Evolutionary conservation across 202 grass and related monocot species (phyloP), one percentile per base, ranked within the genome.

Genomic region (Zoysia matrella): DNA sequence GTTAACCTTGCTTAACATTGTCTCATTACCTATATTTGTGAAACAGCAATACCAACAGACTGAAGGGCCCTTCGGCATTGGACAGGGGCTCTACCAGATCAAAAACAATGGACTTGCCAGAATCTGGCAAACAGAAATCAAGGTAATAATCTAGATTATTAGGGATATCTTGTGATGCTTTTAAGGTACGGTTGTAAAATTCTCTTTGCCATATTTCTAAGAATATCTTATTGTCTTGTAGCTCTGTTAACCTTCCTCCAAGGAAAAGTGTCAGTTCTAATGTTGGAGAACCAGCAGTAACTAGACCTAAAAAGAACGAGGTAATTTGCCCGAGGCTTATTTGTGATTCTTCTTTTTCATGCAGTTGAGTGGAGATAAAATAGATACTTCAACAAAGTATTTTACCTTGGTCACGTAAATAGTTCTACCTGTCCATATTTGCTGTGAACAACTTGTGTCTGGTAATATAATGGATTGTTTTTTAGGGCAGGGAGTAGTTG

Each of bases 161-260:
- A 52, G 5, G 36, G 78, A 79, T 70, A 58, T 65, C 8, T 75
- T 62, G 7, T 30, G 6, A 61, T 60, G 39, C 49, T 85, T 88
- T 40, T 60, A 36, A 41, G 41, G 52, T 75, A 13, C 72, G 77
- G 77, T 68, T 57, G 0, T 62, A 15, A 16, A 76, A 10, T 9
- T 65, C 5, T 11, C 8, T 82, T 77, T 56, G 6, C 60, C 65
- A 56, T 60, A 83, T 78, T 83, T 77, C 47, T 81, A 40, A 82
- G 69, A 57, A 74, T 48, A 73, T 75, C 54, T 77, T 79, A 6
- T 86, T 22, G 47, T 39, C 80, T 36, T 81, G 48, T 72, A 96
- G 85, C 55, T 96, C 88, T 47, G 73, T 87, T 69, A 85, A 92
- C 71, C 74, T 97, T 70, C 87, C 87, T 83, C 80, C 87, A 41